A percentile compares a stretch with the other conserved stretches of the same genome.
Conservation (phyloP, 2,329 filamentous ascomycete species). For the Ascochyta pisi region DNA sequence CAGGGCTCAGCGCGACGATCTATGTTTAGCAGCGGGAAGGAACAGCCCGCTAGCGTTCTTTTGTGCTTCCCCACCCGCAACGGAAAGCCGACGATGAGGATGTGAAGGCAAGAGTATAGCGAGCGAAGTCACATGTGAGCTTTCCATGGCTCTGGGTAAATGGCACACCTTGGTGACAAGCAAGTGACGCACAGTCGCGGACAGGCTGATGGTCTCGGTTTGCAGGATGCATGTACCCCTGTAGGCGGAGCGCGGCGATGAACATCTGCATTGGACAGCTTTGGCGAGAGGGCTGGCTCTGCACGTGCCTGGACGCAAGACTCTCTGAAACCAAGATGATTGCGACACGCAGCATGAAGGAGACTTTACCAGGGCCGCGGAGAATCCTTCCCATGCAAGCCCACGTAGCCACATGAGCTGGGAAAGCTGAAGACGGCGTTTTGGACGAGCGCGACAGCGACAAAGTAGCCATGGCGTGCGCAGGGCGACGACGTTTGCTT, state of each 20-base stretch:
- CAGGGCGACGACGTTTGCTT: neutral
- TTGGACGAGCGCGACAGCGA: no score
- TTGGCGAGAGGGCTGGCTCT: conserved; percentile 9
- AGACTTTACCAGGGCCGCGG: neutral
- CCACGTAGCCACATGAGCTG: neutral
- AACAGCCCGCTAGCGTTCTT: conserved; percentile 15
- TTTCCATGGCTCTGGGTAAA: conserved; percentile 4
- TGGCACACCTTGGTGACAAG: neutral
- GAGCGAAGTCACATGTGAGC: neutral
- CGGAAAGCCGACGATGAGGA: conserved; percentile 5
- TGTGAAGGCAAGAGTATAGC: conserved; percentile 2
- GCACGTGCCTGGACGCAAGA: conserved; percentile 10
- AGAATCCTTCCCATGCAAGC: conserved; percentile 1
- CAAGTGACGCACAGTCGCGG: neutral
- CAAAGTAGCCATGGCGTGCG: no score
- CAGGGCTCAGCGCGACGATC: neutral
- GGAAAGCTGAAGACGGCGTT: neutral
- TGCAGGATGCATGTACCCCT: conserved; percentile 1
- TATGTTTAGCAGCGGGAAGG: conserved; percentile 21
- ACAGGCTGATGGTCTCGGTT: neutral
- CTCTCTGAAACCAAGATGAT: neutral
- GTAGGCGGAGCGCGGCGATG: conserved; percentile 1
- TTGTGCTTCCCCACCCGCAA: conserved; percentile 7
- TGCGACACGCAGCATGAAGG: conserved; percentile 4
- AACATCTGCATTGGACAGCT: conserved; percentile 6